Evolutionary conservation across 176 grass and related monocot genomes (phyloP).

Genomic region (Triticum dicoccoides): DNA sequence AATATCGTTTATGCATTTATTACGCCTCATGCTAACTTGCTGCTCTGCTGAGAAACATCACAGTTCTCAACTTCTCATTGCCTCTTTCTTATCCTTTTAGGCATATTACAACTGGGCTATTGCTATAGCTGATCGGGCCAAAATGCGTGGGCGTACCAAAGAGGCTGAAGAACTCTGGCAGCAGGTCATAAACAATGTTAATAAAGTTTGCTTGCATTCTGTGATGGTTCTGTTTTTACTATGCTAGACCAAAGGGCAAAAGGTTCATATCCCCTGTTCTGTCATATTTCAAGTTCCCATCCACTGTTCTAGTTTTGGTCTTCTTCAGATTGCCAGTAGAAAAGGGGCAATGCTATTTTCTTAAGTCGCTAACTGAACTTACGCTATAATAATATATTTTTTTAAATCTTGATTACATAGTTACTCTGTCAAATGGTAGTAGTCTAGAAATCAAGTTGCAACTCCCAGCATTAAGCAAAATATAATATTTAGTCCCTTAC

Average conservation of each 20-base stretch:
- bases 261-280: neutral
- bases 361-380: neutral
- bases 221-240: neutral
- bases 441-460: neutral
- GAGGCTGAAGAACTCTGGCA: slow-evolving; percentile 90
- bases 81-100: slow-evolving; percentile 27
- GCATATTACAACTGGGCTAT: slow-evolving; percentile 89
- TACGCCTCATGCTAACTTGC: neutral
- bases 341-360: neutral
- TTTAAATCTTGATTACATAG: neutral
- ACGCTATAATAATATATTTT: neutral
- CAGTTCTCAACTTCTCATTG: neutral
- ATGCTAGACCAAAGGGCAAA: neutral
- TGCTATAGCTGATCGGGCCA: slow-evolving; percentile 82
- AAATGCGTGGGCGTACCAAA: slow-evolving; percentile 82
- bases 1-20: neutral
- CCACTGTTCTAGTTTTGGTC: neutral
- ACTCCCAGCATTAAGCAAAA: neutral
- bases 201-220: neutral
- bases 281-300: neutral
- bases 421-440: neutral
- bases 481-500: neutral
- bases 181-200: slow-evolving; percentile 43
- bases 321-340: neutral
- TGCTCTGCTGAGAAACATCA: neutral